Percentiles rank a stretch among this genome's conserved stretches.
Conservation (phyloP, 345 rosid genomes). For the Camelina neglecta region DNA sequence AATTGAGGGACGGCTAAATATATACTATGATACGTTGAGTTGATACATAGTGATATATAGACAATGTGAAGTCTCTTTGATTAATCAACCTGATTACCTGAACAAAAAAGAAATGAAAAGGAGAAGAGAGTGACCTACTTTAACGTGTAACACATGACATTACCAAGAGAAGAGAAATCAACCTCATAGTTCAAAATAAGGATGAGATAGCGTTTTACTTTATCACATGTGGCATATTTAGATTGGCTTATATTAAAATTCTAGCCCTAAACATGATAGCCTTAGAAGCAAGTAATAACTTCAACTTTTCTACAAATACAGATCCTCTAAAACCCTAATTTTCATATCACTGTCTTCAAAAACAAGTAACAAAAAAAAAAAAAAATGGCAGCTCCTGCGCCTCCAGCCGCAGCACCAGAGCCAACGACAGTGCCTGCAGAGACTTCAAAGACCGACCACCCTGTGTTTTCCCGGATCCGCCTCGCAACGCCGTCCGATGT, state of each 20-base stretch:
- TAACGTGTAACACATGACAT: neutral
- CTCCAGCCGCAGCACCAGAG: slow-evolving; percentile 64
- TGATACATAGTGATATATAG: neutral
- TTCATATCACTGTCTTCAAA: neutral
- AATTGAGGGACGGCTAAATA: neutral
- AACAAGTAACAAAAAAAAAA: neutral
- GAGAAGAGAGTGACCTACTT: neutral
- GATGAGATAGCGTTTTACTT: neutral
- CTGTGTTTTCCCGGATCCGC: slow-evolving; percentile 81
- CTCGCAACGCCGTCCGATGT: slow-evolving; percentile 77
- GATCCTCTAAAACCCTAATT: no score
- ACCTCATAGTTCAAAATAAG: neutral
- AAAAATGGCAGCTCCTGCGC: slow-evolving; percentile 81
- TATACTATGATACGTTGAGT: neutral
- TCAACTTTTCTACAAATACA: neutral
- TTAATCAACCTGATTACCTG: neutral
- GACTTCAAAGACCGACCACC: slow-evolving; percentile 48
- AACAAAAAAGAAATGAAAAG: neutral
- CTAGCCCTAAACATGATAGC: neutral
- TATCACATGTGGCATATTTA: neutral
- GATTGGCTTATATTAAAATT: neutral
- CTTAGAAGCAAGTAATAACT: neutral
- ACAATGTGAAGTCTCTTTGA: neutral
- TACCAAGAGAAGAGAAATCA: neutral
- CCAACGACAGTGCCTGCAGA: slow-evolving; percentile 50